Conservation (phyloP, 345 rosid species). For the Eucalyptus cloeziana region DNA sequence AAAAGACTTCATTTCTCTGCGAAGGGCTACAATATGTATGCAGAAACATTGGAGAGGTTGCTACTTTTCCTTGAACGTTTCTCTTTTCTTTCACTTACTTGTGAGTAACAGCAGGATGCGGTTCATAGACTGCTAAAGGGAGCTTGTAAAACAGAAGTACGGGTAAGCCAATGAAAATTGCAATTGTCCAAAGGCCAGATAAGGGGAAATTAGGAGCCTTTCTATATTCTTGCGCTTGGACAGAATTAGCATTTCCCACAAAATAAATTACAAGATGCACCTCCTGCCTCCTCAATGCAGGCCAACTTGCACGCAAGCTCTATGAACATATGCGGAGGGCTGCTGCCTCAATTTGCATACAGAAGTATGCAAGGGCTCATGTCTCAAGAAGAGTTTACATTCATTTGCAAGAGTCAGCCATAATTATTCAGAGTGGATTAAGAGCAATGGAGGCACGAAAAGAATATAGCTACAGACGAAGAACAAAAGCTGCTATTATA, state of each 20-base stretch:
- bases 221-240: background rate
- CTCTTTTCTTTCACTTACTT: background rate
- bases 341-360: slow-evolving; percentile 81
- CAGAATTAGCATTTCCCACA: background rate
- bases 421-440: slow-evolving; percentile 43
- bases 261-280: slow-evolving; percentile 14
- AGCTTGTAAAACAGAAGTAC: background rate
- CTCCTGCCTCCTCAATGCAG: slow-evolving; percentile 29
- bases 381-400: slow-evolving; percentile 88
- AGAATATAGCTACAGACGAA: slow-evolving; percentile 33
- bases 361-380: slow-evolving; percentile 70
- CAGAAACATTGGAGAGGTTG: slow-evolving; percentile 90
- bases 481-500: slow-evolving; percentile 43
- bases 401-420: slow-evolving; percentile 32
- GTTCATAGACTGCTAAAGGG: background rate
- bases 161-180: background rate
- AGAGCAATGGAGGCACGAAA: slow-evolving; percentile 47
- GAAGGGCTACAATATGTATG: slow-evolving; percentile 65
- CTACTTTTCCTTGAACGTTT: background rate
- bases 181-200: background rate
- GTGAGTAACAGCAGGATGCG: background rate
- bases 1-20: slow-evolving; percentile 66
- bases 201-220: background rate
- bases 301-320: slow-evolving; percentile 73
- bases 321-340: slow-evolving; percentile 68